Conservation (phyloP, 1,284 basidiomycete species). For the Fomitopsis palustris region DNA sequence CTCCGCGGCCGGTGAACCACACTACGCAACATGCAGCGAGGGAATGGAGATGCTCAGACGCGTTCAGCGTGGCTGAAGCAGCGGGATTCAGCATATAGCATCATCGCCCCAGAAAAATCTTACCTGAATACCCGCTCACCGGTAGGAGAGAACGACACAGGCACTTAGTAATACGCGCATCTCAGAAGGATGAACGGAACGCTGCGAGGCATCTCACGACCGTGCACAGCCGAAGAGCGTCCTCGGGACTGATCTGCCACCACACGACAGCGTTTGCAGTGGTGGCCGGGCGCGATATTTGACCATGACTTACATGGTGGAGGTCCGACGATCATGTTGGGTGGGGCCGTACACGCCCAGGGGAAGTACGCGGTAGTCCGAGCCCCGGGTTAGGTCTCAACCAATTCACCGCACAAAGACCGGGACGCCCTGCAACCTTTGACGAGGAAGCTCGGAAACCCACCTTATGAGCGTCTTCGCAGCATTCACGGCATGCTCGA, state of each 20-base stretch:
- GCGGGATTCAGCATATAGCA: background rate
- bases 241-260: background rate
- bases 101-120: background rate
- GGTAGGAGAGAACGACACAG: background rate
- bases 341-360: background rate
- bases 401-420: background rate
- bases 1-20: background rate
- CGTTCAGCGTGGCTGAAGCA: background rate
- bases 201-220: background rate
- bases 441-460: background rate
- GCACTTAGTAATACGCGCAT: background rate
- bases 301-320: background rate
- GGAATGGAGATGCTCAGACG: background rate
- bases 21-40: background rate
- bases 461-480: background rate
- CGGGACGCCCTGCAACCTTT: background rate
- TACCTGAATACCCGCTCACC: background rate
- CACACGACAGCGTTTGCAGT: background rate
- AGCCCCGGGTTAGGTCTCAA: background rate
- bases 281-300: background rate
- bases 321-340: background rate
- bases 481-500: background rate
- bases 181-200: background rate
- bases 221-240: background rate
- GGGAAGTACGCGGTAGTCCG: background rate